Base-by-base conservation (phyloP, 192 early-diverging fungal species). In the Backusella circina region DNA sequence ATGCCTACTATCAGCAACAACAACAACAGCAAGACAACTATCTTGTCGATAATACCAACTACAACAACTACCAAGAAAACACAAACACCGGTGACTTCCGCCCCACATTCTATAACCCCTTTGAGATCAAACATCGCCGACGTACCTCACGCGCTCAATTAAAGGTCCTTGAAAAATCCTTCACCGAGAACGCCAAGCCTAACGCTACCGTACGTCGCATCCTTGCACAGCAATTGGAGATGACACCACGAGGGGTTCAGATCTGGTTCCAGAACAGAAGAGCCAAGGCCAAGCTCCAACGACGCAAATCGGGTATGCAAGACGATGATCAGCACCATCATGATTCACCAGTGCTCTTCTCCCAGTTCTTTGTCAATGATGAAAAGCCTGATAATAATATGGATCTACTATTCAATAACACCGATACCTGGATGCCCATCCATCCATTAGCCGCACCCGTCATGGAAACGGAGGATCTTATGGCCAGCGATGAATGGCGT, bases 191-290 rank as follows among this genome's bases (percentile, higher is more conserved):
- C 51, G 76, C 84, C 44, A 93, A 91, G 76, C 93, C 93, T 1
- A 88, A 85, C 75, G 83, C 91, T 3, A 89, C 85, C 10, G 83
- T 86, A 32, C 90, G 93, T 57, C 82, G 83, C 61, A 67, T 79
- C 18, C 83, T 95, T 26, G 91, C 91, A 10, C 80, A 86, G 61
- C 75, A 91, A 77, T 75, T 93, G 37, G 88, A 85, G 21, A 90
- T 95, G 86, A 87, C 89, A 30, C 87, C 92, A 1, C 84, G 92
- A 41, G 90, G 88, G 1, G 88, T 95, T 28, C 93, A 95, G 75
- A 90, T 95, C 30, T 95, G 93, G 95, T 95, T 95, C 83, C 94
- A 95, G 76, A 95, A 95, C 79, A 89, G 94, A 21, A 86, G 95
- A 38, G 95, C 95, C 36, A 97, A 97, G 81, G 86, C 90, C 54